A percentile compares a stretch with the other conserved stretches of the same genome.
These are phyloP conservation scores for Athelia sp. DNA, from an alignment of 1,284 basidiomycete species.

Conservation along the genomic window DNA sequence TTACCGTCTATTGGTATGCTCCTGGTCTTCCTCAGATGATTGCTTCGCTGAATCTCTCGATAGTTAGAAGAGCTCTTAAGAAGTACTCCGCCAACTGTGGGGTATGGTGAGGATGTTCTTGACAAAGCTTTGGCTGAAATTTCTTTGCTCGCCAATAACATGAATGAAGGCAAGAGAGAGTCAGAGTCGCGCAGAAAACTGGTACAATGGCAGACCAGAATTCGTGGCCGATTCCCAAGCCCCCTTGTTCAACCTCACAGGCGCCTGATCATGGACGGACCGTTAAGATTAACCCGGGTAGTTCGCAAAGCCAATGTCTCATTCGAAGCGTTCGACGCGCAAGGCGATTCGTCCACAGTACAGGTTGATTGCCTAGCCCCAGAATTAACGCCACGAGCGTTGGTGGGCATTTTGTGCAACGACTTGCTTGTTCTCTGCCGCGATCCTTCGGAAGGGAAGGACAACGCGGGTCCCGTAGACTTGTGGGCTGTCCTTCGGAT, in stretches of 20 bases:
- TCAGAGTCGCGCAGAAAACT: constrained; percentile 85
- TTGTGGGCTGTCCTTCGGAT: constrained; percentile 91
- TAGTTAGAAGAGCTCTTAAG: constrained; percentile 82
- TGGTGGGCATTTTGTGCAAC: constrained; percentile 84
- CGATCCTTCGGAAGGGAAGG: constrained; percentile 73
- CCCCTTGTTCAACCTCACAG: constrained; percentile 97
- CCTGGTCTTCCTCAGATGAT: constrained; percentile 1
- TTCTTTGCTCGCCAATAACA: constrained; percentile 80
- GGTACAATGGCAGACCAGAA: constrained; percentile 89
- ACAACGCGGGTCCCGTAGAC: constrained; percentile 71
- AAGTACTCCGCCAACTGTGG: constrained; percentile 74
- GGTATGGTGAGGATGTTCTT: constrained; percentile 76
- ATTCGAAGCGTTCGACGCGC: constrained; percentile 75
- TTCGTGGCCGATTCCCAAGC: constrained; percentile 88
- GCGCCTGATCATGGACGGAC: constrained; percentile 85
- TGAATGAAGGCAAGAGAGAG: constrained; percentile 97
- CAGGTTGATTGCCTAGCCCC: constrained; percentile 88
- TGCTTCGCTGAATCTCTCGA: constrained; percentile 10
- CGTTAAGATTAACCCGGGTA: constrained; percentile 77
- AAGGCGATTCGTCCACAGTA: constrained; percentile 73
- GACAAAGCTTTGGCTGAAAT: constrained; percentile 85
- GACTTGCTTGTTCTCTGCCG: constrained; percentile 88
- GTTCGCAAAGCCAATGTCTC: constrained; percentile 86
- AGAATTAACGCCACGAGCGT: constrained; percentile 69
- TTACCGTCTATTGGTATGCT: constrained; percentile 79